Evolutionary conservation across 768 basidiomycete genomes (phyloP).

Genomic region (Goffeauzyma gilvescens): DNA sequence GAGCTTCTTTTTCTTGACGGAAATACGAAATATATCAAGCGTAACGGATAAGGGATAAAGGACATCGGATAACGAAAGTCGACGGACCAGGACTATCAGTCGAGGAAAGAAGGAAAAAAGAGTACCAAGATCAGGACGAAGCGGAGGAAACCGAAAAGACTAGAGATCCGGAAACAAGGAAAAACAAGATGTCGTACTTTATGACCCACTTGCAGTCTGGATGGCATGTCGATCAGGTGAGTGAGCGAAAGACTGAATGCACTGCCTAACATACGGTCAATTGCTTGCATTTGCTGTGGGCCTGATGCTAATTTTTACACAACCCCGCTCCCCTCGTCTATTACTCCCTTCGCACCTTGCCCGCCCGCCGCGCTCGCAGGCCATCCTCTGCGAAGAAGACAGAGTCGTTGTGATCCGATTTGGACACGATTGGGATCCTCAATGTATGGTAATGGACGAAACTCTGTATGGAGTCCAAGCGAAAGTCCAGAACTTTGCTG

Average conservation of each 20-base stretch:
- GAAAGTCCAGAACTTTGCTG: constrained; percentile 95
- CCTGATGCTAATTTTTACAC: neutral
- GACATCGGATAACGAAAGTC: too few species aligned
- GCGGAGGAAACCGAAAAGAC: too few species aligned
- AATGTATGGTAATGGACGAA: constrained; percentile 99
- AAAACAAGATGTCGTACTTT: constrained; percentile 28
- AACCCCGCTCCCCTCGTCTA: neutral
- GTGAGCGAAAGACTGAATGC: too few species aligned
- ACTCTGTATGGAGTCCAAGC: constrained; percentile 79
- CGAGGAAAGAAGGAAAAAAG: too few species aligned
- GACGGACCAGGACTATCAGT: too few species aligned
- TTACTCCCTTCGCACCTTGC: neutral
- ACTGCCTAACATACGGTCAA: neutral
- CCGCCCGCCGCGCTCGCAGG: too few species aligned
- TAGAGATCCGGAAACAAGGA: too few species aligned
- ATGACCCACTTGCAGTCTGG: constrained; percentile 36
- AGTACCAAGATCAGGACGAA: too few species aligned
- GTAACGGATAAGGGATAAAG: too few species aligned
- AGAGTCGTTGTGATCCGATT: constrained; percentile 85
- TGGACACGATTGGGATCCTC: constrained; percentile 77
- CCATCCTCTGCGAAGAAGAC: constrained; percentile 95
- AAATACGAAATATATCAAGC: too few species aligned
- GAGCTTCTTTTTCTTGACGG: too few species aligned
- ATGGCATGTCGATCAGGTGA: constrained; percentile 79
- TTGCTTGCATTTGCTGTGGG: too few species aligned